A percentile compares a stretch with the other conserved stretches of the same genome.
phyloP scores from a whole-genome alignment of 2,329 filamentous ascomycete genomes.

The Malbranchea zuffiana region DNA sequence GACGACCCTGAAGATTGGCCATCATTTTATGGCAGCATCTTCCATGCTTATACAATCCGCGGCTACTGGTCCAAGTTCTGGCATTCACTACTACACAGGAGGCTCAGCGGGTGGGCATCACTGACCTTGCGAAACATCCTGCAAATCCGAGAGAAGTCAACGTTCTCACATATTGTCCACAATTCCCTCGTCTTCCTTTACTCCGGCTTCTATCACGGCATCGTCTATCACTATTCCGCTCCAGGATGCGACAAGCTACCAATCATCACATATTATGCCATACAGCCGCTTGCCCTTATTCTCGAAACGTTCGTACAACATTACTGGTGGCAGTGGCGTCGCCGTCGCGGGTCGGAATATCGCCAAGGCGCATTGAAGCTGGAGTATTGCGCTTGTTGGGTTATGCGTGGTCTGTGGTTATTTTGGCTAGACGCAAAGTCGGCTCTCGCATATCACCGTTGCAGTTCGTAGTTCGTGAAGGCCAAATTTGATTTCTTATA shows the following conservation, averaged over 20 bases:
- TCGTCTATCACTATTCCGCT: slow-evolving; percentile 3
- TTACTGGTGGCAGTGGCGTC: not conserved
- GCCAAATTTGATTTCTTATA: too few species aligned
- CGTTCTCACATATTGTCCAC: slow-evolving; percentile 5
- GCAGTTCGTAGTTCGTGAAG: too few species aligned
- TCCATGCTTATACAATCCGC: slow-evolving; percentile 6
- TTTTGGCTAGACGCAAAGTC: slow-evolving; percentile 8
- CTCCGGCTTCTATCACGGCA: slow-evolving; percentile 3
- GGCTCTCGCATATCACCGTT: slow-evolving; percentile 1
- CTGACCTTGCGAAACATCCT: slow-evolving; percentile 3
- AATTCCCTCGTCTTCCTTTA: slow-evolving; percentile 3
- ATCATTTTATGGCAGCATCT: slow-evolving; percentile 6
- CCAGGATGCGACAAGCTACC: slow-evolving; percentile 3
- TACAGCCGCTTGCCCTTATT: slow-evolving; percentile 5
- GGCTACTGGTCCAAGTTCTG: slow-evolving; percentile 9
- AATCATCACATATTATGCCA: slow-evolving; percentile 3
- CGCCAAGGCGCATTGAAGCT: too few species aligned
- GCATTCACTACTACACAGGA: slow-evolving; percentile 6
- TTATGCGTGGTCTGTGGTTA: slow-evolving; percentile 8
- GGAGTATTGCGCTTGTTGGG: slow-evolving; percentile 2
- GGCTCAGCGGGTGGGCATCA: slow-evolving; percentile 2
- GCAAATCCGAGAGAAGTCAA: not conserved
- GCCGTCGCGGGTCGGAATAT: too few species aligned
- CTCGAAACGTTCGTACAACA: slow-evolving; percentile 1
- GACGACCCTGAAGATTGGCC: slow-evolving; percentile 8